Conservation (phyloP, 2,329 filamentous ascomycete genomes). For the Diaporthe australafricana region DNA sequence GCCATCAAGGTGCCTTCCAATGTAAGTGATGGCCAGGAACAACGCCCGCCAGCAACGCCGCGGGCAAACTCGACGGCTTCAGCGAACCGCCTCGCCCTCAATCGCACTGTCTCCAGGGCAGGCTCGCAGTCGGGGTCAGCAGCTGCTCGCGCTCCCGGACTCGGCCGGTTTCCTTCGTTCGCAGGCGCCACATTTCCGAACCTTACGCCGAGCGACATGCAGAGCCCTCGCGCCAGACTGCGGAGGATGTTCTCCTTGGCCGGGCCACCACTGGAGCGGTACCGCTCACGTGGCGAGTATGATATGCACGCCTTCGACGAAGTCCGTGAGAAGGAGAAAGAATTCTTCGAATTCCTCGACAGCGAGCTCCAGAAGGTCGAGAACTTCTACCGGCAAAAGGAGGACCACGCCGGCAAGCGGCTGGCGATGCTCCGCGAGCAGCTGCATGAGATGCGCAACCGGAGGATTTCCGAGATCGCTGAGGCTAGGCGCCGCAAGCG, state of each 20-base stretch:
- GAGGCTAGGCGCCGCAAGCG: constrained; percentile 52
- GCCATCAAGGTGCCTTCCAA: constrained; percentile 58
- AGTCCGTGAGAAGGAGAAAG: constrained; percentile 79
- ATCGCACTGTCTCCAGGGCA: constrained; percentile 52
- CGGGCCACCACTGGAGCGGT: constrained; percentile 47
- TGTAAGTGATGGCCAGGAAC: constrained; percentile 37
- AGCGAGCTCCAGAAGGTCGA: constrained; percentile 92
- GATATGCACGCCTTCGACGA: constrained; percentile 56
- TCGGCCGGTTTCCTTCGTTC: constrained; percentile 37
- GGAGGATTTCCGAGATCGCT: constrained; percentile 78
- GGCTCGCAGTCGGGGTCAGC: constrained; percentile 15
- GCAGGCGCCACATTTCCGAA: constrained; percentile 36
- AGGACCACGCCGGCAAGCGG: constrained; percentile 83
- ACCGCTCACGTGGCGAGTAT: constrained; percentile 54
- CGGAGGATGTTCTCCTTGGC: constrained; percentile 54
- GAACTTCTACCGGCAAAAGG: constrained; percentile 87
- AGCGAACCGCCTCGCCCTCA: constrained; percentile 44
- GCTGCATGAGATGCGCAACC: constrained; percentile 91
- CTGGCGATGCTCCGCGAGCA: constrained; percentile 81
- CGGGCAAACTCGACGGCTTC: constrained; percentile 34
- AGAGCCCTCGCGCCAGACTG: constrained; percentile 47
- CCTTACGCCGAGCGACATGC: constrained; percentile 41
- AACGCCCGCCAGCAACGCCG: constrained; percentile 3
- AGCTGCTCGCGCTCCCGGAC: neutral
- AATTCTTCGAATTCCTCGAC: constrained; percentile 90